Conservation (phyloP, 306 rosid genomes). For the Vigna mungo region DNA sequence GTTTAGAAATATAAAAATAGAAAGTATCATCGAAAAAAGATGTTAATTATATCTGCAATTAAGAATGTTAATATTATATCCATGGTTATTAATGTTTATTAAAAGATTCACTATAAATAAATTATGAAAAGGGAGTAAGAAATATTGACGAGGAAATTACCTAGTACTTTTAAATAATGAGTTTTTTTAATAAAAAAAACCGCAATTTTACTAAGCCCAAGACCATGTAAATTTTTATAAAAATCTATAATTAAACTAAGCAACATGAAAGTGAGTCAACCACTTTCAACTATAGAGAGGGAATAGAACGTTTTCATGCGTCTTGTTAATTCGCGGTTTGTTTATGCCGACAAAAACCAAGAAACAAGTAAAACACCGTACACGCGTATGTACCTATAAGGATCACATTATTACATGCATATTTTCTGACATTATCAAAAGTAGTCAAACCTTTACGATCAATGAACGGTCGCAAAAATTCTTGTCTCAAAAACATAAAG, state of each 20-base stretch:
- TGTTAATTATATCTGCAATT: no score
- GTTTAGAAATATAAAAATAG: no score
- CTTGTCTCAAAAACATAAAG: background rate
- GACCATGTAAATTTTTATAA: background rate
- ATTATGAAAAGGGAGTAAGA: no score
- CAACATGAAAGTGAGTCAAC: slow-evolving; percentile 3
- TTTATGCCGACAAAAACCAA: slow-evolving; percentile 1
- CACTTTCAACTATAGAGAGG: background rate
- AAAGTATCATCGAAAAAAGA: no score
- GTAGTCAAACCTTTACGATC: slow-evolving; percentile 18
- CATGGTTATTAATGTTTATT: no score
- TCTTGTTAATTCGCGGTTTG: background rate
- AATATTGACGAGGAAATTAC: no score
- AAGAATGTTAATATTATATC: no score
- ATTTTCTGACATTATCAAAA: slow-evolving; percentile 21
- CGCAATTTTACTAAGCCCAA: background rate
- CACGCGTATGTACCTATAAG: background rate
- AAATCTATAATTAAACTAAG: background rate
- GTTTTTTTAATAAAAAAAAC: no score
- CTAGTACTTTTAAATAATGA: no score
- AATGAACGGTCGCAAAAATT: background rate
- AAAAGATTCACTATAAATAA: no score
- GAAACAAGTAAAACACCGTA: background rate
- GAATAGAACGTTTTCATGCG: background rate
- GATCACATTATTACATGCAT: background rate